Base-by-base conservation (phyloP, 2,329 filamentous ascomycete genomes). In the Fusarium circinatum region DNA sequence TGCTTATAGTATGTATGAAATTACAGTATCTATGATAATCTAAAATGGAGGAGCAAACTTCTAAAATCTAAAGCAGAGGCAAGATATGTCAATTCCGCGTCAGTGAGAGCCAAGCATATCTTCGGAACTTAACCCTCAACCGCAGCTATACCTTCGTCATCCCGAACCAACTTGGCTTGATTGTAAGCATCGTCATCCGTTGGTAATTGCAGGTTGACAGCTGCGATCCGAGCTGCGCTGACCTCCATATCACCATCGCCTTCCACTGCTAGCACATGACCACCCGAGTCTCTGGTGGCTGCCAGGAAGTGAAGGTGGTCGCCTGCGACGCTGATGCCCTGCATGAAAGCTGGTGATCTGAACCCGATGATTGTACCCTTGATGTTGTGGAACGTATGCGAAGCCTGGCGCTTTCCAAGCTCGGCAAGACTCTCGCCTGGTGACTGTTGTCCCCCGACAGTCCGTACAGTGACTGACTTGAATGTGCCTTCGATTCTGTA, bases 291-390 rank as follows among this genome's bases (percentile, higher is more conserved):
- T 41, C 59, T 59, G 2, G 62, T 39, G 1, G 24, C 48, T 2
- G 49, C 36, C 5, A 75, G 17, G 11, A 75, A 75, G 15, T 75
- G 73, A 1, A 75, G 24, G 17, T 75, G 73, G 15, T 70, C 72
- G 1, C 73, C 72, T 3, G 72, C 71, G 15, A 75, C 73, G 3
- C 72, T 75, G 30, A 75, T 52, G 1, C 72, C 72, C 32, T 73
- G 69, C 65, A 73, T 73, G 9, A 64, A 75, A 4, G 41, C 28
- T 0, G 73, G 73, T 1, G 72, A 75, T 3, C 68, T 47, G 12
- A 75, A 75, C 0, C 73, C 73, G 4, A 75, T 51, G 0, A 75
- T 44, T 0, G 61, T 75, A 3, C 72, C 73, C 7, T 20, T 14
- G 3, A 67, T 54, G 0, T 64, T 2, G 5, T 52, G 30, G 6